phyloP scores from a whole-genome alignment of 371 early-diverging fungal species.

The Zychaea mexicana region DNA sequence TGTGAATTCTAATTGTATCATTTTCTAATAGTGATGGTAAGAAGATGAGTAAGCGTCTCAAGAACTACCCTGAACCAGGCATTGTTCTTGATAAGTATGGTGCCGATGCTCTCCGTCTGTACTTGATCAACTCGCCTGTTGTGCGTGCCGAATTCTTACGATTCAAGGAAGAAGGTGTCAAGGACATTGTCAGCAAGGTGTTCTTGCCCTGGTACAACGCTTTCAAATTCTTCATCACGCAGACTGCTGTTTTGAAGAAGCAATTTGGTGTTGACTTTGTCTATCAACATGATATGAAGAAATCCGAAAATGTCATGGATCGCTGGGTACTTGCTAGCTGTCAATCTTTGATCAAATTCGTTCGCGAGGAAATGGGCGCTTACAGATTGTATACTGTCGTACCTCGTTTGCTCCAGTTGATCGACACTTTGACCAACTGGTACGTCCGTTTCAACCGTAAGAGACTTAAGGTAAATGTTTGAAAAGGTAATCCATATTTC shows the following conservation, averaged over 20 bases:
- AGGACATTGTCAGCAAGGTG: constrained; percentile 94
- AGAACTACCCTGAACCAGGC: constrained; percentile 99
- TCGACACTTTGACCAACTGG: constrained; percentile 99
- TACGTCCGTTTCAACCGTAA: constrained; percentile 99
- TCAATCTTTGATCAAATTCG: constrained; percentile 91
- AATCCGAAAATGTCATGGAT: constrained; percentile 94
- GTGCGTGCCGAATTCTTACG: constrained; percentile 97
- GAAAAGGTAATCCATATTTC: too few relatives aligned
- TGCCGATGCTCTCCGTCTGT: constrained; percentile 98
- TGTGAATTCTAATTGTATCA: not conserved
- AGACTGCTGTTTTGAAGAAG: constrained; percentile 88
- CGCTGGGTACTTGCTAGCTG: constrained; percentile 96
- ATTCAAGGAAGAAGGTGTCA: constrained; percentile 99
- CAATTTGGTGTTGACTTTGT: constrained; percentile 80
- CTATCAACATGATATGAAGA: constrained; percentile 71
- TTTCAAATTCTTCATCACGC: constrained; percentile 95
- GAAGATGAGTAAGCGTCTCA: constrained; percentile 99
- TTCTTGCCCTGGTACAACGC: constrained; percentile 99
- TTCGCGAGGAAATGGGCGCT: constrained; percentile 91
- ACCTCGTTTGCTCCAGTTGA: constrained; percentile 86
- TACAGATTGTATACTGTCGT: constrained; percentile 98
- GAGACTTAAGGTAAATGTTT: constrained; percentile 85
- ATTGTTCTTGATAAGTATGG: constrained; percentile 92
- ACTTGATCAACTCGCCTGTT: constrained; percentile 99
- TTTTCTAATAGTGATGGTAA: constrained; percentile 96